phyloP scores from a whole-genome alignment of 1,284 basidiomycete genomes.

The Inonotus obliquus region DNA sequence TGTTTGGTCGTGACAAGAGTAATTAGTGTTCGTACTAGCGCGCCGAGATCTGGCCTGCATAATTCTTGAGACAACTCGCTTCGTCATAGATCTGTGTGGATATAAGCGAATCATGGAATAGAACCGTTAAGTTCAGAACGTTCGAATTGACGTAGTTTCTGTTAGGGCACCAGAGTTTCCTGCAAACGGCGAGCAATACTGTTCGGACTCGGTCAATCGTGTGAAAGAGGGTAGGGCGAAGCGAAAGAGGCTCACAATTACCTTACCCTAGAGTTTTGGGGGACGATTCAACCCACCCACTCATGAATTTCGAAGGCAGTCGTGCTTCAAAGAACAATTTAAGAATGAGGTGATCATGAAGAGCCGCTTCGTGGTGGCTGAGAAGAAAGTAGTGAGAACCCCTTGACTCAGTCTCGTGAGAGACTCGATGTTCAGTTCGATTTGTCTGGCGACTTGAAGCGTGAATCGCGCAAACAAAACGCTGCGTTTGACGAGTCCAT shows the following conservation, averaged over 20 bases:
- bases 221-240: neutral
- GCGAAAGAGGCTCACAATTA: neutral
- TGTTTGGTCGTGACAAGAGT: neutral
- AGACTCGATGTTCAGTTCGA: neutral
- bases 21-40: neutral
- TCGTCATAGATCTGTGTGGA: neutral
- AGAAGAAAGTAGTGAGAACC: neutral
- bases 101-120: neutral
- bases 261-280: conserved; percentile 10
- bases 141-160: conserved; percentile 1
- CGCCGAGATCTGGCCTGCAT: neutral
- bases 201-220: conserved; percentile 2
- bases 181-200: neutral
- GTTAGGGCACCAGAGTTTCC: neutral
- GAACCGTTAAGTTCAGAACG: neutral
- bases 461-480: neutral
- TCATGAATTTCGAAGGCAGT: neutral
- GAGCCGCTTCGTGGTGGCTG: neutral
- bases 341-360: conserved; percentile 3
- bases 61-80: neutral
- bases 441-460: neutral
- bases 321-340: neutral
- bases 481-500: neutral
- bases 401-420: neutral
- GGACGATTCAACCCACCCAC: neutral